Percentiles rank a stretch among this genome's conserved stretches.
phyloP scores from a whole-genome alignment of 441 rosid genomes.

The Kokia cookei region DNA sequence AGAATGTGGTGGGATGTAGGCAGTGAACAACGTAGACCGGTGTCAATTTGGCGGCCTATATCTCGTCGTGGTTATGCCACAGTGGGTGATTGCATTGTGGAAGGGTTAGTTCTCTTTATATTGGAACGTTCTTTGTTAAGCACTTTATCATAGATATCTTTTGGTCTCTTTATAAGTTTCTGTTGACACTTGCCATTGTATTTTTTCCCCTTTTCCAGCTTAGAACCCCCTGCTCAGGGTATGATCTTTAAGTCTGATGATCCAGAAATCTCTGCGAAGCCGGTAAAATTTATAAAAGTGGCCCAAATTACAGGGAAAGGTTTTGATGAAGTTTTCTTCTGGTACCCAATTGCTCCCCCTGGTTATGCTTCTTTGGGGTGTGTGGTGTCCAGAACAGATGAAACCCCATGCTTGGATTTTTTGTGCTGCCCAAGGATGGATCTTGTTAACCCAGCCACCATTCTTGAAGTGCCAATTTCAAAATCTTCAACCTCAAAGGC shows the following conservation, averaged over 20 bases:
- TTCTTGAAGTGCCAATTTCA: slow-evolving; percentile 69
- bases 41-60: slow-evolving; percentile 97
- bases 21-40: slow-evolving; percentile 76
- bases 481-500: slow-evolving; percentile 78
- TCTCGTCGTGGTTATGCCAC: slow-evolving; percentile 70
- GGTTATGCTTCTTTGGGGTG: slow-evolving; percentile 97
- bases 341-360: slow-evolving; percentile 98
- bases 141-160: neutral
- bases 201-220: slow-evolving; percentile 39
- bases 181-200: slow-evolving; percentile 12
- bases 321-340: slow-evolving; percentile 84
- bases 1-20: slow-evolving; percentile 99
- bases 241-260: slow-evolving; percentile 71
- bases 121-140: neutral
- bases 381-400: slow-evolving; percentile 74
- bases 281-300: slow-evolving; percentile 85
- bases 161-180: slow-evolving; percentile 7
- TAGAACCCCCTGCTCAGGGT: slow-evolving; percentile 93
- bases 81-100: slow-evolving; percentile 91
- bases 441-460: slow-evolving; percentile 83
- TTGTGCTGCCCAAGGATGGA: slow-evolving; percentile 96
- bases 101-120: slow-evolving; percentile 61
- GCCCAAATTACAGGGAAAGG: slow-evolving; percentile 90
- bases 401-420: slow-evolving; percentile 57
- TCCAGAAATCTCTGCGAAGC: slow-evolving; percentile 85